These are phyloP conservation scores for Amanita polypyramis DNA, from an alignment of 768 basidiomycete species.

Conservation along the genomic window DNA sequence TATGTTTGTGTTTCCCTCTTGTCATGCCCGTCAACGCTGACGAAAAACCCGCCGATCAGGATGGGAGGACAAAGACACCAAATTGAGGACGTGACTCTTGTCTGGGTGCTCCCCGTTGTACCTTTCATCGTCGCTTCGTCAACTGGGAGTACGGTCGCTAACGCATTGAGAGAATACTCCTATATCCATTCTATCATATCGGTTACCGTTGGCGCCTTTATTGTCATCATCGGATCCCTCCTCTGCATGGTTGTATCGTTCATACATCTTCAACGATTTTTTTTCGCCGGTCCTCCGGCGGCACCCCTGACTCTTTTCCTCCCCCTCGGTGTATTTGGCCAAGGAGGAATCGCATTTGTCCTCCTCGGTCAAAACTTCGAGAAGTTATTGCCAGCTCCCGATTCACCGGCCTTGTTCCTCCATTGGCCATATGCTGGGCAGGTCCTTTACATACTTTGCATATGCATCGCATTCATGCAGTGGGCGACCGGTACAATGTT, in stretches of 20 bases:
- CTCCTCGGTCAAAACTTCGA: constrained; percentile 41
- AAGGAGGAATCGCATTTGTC: constrained; percentile 49
- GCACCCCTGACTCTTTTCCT: constrained; percentile 53
- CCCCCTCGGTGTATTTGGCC: constrained; percentile 67
- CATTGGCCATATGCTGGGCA: constrained; percentile 18
- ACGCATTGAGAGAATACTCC: constrained; percentile 35
- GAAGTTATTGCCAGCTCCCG: constrained; percentile 21
- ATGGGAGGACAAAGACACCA: constrained; percentile 48
- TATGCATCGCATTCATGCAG: constrained; percentile 38
- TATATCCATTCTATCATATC: constrained; percentile 43
- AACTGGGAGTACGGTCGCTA: constrained; percentile 49
- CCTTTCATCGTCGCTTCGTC: constrained; percentile 64
- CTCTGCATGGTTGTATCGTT: constrained; percentile 60
- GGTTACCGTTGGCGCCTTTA: constrained; percentile 38
- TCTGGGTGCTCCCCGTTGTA: constrained; percentile 72
- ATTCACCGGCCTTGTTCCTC: constrained; percentile 26
- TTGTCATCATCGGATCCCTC: constrained; percentile 44
- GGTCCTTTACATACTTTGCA: constrained; percentile 33
- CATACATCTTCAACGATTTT: constrained; percentile 49
- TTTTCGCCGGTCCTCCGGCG: constrained; percentile 45
- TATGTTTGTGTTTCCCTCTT: constrained; percentile 22
- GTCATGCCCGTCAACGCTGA: too few relatives aligned
- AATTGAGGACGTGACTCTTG: constrained; percentile 42
- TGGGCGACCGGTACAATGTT: constrained; percentile 61
- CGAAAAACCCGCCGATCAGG: constrained; percentile 22